Percentiles rank a stretch among this genome's conserved stretches.
Evolutionary conservation across 2,329 filamentous ascomycete genomes (phyloP).

Genomic region (Colletotrichum coccodes): DNA sequence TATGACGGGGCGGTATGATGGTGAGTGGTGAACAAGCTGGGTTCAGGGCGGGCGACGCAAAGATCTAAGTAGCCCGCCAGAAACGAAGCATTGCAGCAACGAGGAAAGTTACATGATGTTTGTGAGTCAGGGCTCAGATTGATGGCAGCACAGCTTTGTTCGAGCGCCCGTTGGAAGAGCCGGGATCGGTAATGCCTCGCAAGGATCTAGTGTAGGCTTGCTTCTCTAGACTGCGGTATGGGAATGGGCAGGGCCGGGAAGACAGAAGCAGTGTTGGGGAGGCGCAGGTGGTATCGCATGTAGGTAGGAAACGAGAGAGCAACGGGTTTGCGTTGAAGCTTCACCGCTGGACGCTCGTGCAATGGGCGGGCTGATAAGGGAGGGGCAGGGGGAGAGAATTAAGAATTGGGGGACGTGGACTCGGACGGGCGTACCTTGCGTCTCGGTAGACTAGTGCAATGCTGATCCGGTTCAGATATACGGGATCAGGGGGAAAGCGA

Average conservation of each 20-base stretch:
- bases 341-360: constrained; percentile 34
- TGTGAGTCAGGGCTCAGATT: constrained; percentile 28
- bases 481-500: constrained; percentile 29
- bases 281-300: constrained; percentile 3
- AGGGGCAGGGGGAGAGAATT: constrained; percentile 13
- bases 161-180: constrained; percentile 19
- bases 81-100: constrained; percentile 25
- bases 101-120: constrained; percentile 31
- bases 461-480: constrained; percentile 33
- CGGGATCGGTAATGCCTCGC: constrained; percentile 17
- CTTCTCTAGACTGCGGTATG: constrained; percentile 7
- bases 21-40: not conserved
- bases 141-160: constrained; percentile 16
- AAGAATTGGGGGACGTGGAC: constrained; percentile 12
- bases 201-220: constrained; percentile 14
- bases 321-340: constrained; percentile 24
- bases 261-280: constrained; percentile 1
- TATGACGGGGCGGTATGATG: not conserved
- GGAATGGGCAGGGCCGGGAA: constrained; percentile 11
- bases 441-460: constrained; percentile 29
- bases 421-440: constrained; percentile 32
- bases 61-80: constrained; percentile 26
- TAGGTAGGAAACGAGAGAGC: constrained; percentile 26
- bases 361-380: constrained; percentile 30
- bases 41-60: constrained; percentile 4